A percentile compares a stretch with the other conserved stretches of the same genome.
phyloP scores from a whole-genome alignment of 352 stramenopile species.

The Pythium aphanidermatum region DNA sequence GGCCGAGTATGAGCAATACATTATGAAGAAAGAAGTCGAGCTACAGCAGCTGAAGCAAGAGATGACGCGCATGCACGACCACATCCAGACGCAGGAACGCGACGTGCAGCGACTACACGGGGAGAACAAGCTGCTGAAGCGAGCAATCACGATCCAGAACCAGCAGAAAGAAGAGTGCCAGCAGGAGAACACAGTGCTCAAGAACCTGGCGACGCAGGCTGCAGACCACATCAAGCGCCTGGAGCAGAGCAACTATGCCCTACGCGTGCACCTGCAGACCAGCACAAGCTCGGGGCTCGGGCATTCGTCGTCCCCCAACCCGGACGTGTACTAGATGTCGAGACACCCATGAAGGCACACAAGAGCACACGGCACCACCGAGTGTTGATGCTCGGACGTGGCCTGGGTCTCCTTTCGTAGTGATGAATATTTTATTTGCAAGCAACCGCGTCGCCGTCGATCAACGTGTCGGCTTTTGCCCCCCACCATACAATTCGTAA shows the following conservation, averaged over 20 bases:
- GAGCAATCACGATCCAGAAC: slow-evolving; percentile 81
- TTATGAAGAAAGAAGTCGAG: slow-evolving; percentile 77
- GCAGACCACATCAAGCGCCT: slow-evolving; percentile 83
- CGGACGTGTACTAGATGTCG: slow-evolving; percentile 59
- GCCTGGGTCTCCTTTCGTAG: not conserved
- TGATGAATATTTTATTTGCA: slow-evolving; percentile 22
- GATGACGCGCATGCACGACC: slow-evolving; percentile 37
- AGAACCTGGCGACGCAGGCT: slow-evolving; percentile 62
- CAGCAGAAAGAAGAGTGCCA: slow-evolving; percentile 81
- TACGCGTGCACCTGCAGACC: slow-evolving; percentile 79
- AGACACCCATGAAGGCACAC: not conserved
- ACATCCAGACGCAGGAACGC: slow-evolving; percentile 32
- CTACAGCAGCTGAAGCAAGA: slow-evolving; percentile 58
- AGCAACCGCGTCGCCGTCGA: no score
- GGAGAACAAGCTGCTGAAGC: slow-evolving; percentile 85
- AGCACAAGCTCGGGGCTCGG: slow-evolving; percentile 40
- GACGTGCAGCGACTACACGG: slow-evolving; percentile 55
- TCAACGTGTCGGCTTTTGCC: no score
- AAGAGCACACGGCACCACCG: not conserved
- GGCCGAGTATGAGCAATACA: slow-evolving; percentile 79
- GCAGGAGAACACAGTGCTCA: slow-evolving; percentile 71
- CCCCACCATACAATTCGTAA: no score
- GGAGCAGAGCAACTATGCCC: slow-evolving; percentile 84
- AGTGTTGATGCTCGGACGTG: not conserved
- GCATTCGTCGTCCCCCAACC: slow-evolving; percentile 34